Evolutionary conservation across 352 stramenopile genomes (phyloP).

Genomic region (Phytophthora tubulina): DNA sequence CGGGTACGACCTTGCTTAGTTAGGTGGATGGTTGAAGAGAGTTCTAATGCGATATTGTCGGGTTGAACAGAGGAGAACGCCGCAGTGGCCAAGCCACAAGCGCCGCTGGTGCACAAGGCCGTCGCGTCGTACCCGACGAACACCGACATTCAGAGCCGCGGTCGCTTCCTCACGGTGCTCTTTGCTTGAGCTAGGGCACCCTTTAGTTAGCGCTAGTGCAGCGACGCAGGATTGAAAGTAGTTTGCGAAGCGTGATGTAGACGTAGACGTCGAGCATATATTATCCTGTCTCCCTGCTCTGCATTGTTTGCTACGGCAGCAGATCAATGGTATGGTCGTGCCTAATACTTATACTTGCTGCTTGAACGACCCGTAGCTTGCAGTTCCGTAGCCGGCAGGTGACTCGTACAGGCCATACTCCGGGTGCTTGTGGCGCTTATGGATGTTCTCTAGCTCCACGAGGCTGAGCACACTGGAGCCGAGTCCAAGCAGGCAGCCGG

Average conservation of each 20-base stretch:
- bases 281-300: slow-evolving; percentile 39
- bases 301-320: slow-evolving; percentile 30
- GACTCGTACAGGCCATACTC: slow-evolving; percentile 80
- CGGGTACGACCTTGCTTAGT: slow-evolving; percentile 42
- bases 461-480: slow-evolving; percentile 75
- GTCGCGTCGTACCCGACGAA: slow-evolving; percentile 58
- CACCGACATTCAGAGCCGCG: slow-evolving; percentile 73
- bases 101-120: slow-evolving; percentile 55
- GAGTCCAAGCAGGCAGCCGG: slow-evolving; percentile 75
- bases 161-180: slow-evolving; percentile 67
- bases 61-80: slow-evolving; percentile 66
- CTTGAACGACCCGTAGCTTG: slow-evolving; percentile 50
- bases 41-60: background rate
- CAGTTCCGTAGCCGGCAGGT: slow-evolving; percentile 47
- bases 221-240: slow-evolving; percentile 18
- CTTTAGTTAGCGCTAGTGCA: background rate
- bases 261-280: slow-evolving; percentile 45
- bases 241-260: background rate
- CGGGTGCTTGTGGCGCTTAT: slow-evolving; percentile 84
- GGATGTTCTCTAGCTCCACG: slow-evolving; percentile 79
- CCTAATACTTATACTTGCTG: slow-evolving; percentile 46
- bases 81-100: slow-evolving; percentile 54
- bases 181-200: slow-evolving; percentile 38
- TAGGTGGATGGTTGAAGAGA: background rate
- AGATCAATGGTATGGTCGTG: slow-evolving; percentile 23